These are phyloP conservation scores for Saccharomycopsis sp. DNA, from an alignment of 805 yeast genomes.

Conservation along the genomic window DNA sequence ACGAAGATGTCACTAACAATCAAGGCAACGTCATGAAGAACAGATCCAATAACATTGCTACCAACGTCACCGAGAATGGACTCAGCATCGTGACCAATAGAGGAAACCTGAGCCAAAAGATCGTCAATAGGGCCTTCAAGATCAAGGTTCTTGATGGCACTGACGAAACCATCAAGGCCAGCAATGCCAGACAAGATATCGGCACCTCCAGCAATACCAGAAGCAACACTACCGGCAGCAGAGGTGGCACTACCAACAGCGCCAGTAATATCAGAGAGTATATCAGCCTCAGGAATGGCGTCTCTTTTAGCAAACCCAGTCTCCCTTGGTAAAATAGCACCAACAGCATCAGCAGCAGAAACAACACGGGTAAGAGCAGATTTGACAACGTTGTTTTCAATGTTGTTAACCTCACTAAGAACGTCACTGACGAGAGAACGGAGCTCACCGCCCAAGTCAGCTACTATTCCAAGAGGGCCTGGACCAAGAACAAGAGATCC, in stretches of 20 bases:
- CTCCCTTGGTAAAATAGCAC: constrained; percentile 1
- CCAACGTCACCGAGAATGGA: constrained; percentile 8
- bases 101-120: not conserved
- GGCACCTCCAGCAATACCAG: constrained; percentile 7
- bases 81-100: constrained; percentile 6
- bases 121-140: constrained; percentile 1
- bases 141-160: too few species aligned
- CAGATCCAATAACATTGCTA: constrained; percentile 3
- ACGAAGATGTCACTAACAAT: constrained; percentile 1
- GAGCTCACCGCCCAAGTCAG: constrained; percentile 2
- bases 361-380: constrained; percentile 5
- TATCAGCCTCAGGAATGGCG: not conserved
- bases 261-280: not conserved
- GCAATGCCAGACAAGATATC: not conserved
- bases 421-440: constrained; percentile 2
- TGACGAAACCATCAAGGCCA: not conserved
- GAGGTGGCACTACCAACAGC: constrained; percentile 5
- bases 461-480: constrained; percentile 9
- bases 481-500: constrained; percentile 4
- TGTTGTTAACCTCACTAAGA: constrained; percentile 4
- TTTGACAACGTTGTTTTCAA: constrained; percentile 5
- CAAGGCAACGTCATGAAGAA: constrained; percentile 11
- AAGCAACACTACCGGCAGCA: constrained; percentile 5
- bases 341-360: constrained; percentile 1
- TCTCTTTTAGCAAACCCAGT: not conserved